Percentiles rank a stretch among this genome's conserved stretches.
phyloP scores from a whole-genome alignment of 2,329 filamentous ascomycete species.

The Aulographum hederae region DNA sequence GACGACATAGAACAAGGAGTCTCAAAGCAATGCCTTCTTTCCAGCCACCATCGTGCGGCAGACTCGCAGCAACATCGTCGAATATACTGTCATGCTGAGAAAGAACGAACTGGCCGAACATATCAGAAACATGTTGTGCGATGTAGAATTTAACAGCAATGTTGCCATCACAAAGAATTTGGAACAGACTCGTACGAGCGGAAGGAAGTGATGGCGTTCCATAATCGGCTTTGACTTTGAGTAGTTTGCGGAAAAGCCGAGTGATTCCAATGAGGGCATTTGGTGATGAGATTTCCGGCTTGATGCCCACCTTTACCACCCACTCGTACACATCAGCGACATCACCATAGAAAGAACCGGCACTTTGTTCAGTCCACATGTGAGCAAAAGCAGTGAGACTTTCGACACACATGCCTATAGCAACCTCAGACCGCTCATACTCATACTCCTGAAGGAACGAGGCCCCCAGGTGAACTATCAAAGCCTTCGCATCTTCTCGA shows the following conservation, averaged over 20 bases:
- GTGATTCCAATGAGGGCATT: constrained; percentile 49
- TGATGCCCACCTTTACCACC: constrained; percentile 49
- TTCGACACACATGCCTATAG: constrained; percentile 48
- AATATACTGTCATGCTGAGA: constrained; percentile 72
- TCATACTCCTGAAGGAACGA: constrained; percentile 33
- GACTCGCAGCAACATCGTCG: constrained; percentile 58
- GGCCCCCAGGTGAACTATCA: constrained; percentile 30
- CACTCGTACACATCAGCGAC: constrained; percentile 65
- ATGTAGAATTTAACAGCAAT: constrained; percentile 62
- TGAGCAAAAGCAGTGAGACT: constrained; percentile 45
- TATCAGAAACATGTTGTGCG: constrained; percentile 45
- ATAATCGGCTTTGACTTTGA: constrained; percentile 49
- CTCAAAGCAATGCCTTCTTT: constrained; percentile 72
- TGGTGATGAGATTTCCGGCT: constrained; percentile 50
- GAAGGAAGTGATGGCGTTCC: constrained; percentile 40
- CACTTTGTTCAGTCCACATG: constrained; percentile 41
- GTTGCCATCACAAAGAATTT: constrained; percentile 46
- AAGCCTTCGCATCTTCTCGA: constrained; percentile 18
- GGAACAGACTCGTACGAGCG: constrained; percentile 53
- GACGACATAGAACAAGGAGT: constrained; percentile 52
- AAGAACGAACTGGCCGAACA: constrained; percentile 72
- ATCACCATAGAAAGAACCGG: constrained; percentile 41
- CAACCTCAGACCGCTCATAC: constrained; percentile 57
- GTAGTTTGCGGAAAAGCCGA: constrained; percentile 48
- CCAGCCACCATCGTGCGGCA: constrained; percentile 56